Evolutionary conservation across 2,329 filamentous ascomycete species (phyloP), one percentile per base, ranked within the genome.

Genomic region (Ophiostoma piceae): DNA sequence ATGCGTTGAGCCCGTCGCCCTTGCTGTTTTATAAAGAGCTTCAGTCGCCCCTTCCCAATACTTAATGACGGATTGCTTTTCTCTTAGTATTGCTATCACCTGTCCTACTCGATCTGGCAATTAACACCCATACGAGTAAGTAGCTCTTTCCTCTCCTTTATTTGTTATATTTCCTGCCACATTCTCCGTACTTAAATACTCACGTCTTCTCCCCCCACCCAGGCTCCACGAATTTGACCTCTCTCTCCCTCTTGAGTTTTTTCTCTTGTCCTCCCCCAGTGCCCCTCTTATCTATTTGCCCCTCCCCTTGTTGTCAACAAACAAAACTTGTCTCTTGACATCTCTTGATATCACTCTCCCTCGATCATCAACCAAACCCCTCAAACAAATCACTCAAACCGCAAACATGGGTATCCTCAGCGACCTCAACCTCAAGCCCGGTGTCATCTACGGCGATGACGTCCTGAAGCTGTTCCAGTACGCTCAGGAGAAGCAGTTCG

Each of bases 401-500:
- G 29, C 66, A 74, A 77, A 65, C 54, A 77, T 77, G 76, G 77
- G 76, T 73, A 71, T 77, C 69, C 73, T 76, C 71, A 73, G 75
- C 74, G 81, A 82, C 73, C 78, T 85, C 73, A 83, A 80, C 78
- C 81, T 83, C 75, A 84, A 84, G 81, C 76, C 82, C 72, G 83
- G 83, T 74, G 83, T 85, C 79, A 84, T 85, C 77, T 82, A 84
- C 74, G 83, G 83, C 75, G 82, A 85, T 74, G 83, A 85, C 76
- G 83, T 85, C 73, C 79, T 83, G 71, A 81, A 80, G 76, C 91
- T 97, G 78, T 97, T 97, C 85, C 87, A 94, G 82, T 92, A 97
- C 82, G 92, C 92, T 75, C 90, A 94, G 80, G 87, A 95, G 84
- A 87, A 96, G 79, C 84, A 90, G 74, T 97, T 93, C 78, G 94